Base-by-base conservation (phyloP, 352 stramenopile species). In the Globisporangium nodosum region DNA sequence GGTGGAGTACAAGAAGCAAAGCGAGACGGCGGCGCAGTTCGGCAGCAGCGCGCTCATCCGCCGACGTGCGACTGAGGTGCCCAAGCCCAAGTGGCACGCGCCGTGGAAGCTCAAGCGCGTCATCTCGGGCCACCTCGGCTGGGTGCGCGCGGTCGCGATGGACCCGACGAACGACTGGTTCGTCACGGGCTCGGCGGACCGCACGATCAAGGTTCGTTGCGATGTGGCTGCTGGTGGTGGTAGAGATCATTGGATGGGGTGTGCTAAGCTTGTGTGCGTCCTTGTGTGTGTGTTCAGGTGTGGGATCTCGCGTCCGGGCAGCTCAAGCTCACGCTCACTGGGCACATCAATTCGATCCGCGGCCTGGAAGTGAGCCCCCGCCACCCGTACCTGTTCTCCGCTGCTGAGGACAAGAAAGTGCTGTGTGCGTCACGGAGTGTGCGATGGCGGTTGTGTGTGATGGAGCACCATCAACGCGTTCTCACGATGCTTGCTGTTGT, bases 151-250 rank as follows among this genome's bases (percentile, higher is more conserved):
- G 20, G 88, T 99, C 31, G 96, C 97, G 0, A 95, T 99, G 51
- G 97, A 99, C 77, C 96, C 97, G 27, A 97, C 91, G 18, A 99
- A 99, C 72, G 89, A 98, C 63, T 98, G 93, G 90, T 99, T 99
- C 66, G 97, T 97, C 46, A 99, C 96, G 7, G 97, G 97, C 51
- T 92, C 90, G 0, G 94, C 91, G 20, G 97, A 99, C 81, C 85
- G 97, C 1, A 98, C 97, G 1, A 99, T 99, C 65, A 99, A 99
- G 79, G 81, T 89, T 31, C 27, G 45, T 56, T 21, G 35, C n/a
- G 18, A 9, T 37, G 69, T 3, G 16, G 40, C 16, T n/a, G 5
- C 40, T 46, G 42, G 3, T 6, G 42, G 3, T 20, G 16, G 15
- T 47, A 27, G 1, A 27, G 24, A 27, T 27, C 24, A 27, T 27